Conservation (phyloP, 1,284 basidiomycete genomes). For the Rhodotorula sp. region DNA sequence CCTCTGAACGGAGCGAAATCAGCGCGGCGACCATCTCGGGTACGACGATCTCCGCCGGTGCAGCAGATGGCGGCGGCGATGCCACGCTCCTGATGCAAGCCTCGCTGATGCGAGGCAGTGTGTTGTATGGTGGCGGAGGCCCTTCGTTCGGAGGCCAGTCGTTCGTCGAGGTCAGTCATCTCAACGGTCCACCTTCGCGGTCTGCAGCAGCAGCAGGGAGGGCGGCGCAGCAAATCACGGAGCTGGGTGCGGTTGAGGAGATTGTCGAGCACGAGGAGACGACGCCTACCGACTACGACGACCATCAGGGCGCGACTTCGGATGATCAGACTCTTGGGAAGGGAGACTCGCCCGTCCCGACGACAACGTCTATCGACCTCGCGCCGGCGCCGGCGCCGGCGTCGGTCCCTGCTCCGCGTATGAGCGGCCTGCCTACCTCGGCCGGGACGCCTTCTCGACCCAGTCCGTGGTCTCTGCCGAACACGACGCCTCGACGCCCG, state of each 20-base stretch:
- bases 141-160: conserved; percentile 7
- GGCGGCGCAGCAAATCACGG: too few relatives aligned
- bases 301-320: too few relatives aligned
- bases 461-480: not conserved
- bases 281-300: not conserved
- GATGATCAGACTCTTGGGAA: not conserved
- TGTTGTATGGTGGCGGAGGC: not conserved
- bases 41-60: too few relatives aligned
- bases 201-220: not conserved
- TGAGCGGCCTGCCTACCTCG: not conserved
- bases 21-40: not conserved
- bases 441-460: not conserved
- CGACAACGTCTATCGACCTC: not conserved
- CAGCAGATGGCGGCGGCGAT: not conserved
- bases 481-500: not conserved
- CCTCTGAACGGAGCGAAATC: not conserved
- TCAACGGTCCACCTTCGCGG: too few relatives aligned
- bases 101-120: not conserved
- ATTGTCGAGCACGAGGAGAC: not conserved
- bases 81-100: conserved; percentile 3
- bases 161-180: not conserved
- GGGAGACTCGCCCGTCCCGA: not conserved
- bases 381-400: not conserved
- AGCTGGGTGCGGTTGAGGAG: not conserved
- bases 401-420: not conserved